A percentile compares a stretch with the other conserved stretches of the same genome.
Evolutionary conservation across 768 basidiomycete species (phyloP).

Genomic region (Pleurotus ostreatus): DNA sequence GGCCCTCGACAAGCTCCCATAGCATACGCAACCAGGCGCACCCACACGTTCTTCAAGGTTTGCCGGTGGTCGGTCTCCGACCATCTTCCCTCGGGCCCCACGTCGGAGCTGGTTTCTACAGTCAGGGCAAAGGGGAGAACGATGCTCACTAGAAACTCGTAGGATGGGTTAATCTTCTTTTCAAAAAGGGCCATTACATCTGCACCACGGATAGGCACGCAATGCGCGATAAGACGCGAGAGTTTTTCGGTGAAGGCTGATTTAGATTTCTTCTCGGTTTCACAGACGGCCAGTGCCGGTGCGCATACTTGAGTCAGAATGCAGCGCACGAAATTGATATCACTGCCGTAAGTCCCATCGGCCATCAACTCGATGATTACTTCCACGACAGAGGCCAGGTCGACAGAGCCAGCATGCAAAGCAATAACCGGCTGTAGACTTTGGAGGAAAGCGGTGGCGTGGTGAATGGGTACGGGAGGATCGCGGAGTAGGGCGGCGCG

Average conservation of each 20-base stretch:
- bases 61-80: slow-evolving; percentile 44
- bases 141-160: slow-evolving; percentile 60
- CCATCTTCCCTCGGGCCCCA: slow-evolving; percentile 35
- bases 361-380: slow-evolving; percentile 41
- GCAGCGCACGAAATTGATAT: slow-evolving; percentile 44
- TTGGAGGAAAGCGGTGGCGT: slow-evolving; percentile 46
- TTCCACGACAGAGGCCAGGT: slow-evolving; percentile 58
- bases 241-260: slow-evolving; percentile 36
- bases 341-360: slow-evolving; percentile 45
- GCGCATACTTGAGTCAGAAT: slow-evolving; percentile 43
- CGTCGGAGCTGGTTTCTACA: slow-evolving; percentile 46
- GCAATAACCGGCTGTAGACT: slow-evolving; percentile 55
- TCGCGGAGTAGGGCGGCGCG: slow-evolving; percentile 45
- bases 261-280: slow-evolving; percentile 36
- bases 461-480: slow-evolving; percentile 39
- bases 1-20: slow-evolving; percentile 43
- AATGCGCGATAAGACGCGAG: slow-evolving; percentile 36
- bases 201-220: slow-evolving; percentile 44
- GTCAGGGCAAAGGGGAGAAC: slow-evolving; percentile 57
- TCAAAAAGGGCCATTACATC: slow-evolving; percentile 57
- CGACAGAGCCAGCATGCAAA: slow-evolving; percentile 41
- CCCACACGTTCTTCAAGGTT: slow-evolving; percentile 48
- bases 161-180: slow-evolving; percentile 42
- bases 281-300: slow-evolving; percentile 44
- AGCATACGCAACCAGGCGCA: slow-evolving; percentile 55